phyloP scores from a whole-genome alignment of 768 basidiomycete genomes.

The Tylopilus subfusipes region DNA sequence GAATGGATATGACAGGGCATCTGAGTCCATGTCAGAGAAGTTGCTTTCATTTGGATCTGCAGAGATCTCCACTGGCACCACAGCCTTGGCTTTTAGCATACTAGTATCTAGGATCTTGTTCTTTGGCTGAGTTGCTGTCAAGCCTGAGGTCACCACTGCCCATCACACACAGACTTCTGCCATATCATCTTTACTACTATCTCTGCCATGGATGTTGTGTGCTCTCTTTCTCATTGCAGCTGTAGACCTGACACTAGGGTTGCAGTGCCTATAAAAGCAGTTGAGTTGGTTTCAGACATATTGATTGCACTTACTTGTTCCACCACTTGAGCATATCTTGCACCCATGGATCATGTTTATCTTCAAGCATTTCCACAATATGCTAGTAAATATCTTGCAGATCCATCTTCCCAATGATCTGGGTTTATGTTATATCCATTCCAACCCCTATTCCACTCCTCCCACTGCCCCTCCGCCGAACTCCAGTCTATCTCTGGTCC shows the following conservation, averaged over 20 bases:
- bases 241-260: background rate
- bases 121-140: too few relatives aligned
- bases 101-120: too few relatives aligned
- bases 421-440: too few relatives aligned
- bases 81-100: too few relatives aligned
- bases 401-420: background rate
- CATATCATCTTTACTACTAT: slow-evolving; percentile 2
- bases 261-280: background rate
- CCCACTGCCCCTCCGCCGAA: too few relatives aligned
- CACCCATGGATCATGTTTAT: background rate
- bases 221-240: background rate
- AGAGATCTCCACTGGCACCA: too few relatives aligned
- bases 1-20: too few relatives aligned
- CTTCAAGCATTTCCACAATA: background rate
- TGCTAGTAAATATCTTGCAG: background rate
- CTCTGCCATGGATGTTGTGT: background rate
- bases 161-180: background rate
- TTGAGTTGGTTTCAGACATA: background rate
- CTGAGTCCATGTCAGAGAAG: too few relatives aligned
- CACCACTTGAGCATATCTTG: background rate
- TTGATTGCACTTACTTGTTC: background rate
- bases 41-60: too few relatives aligned
- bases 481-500: too few relatives aligned
- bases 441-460: too few relatives aligned
- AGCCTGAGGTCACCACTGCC: too few relatives aligned